Evolutionary conservation across 2,329 filamentous ascomycete genomes (phyloP).

Genomic region (Neonectria coccinea): DNA sequence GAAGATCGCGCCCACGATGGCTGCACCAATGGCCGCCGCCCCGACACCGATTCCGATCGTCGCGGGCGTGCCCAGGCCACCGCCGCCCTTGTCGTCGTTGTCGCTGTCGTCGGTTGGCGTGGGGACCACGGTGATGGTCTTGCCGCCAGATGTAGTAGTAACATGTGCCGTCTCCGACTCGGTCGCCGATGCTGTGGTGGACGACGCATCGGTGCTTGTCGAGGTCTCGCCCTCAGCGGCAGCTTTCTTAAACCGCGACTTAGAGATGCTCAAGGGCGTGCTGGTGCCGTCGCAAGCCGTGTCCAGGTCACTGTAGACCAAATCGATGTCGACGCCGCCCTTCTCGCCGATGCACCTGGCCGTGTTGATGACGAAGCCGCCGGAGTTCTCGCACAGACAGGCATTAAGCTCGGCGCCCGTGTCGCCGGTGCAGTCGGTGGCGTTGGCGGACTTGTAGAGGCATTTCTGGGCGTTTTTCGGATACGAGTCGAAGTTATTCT

Average conservation of each 20-base stretch:
- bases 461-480: constrained; percentile 53
- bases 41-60: constrained; percentile 57
- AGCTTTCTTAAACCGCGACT: constrained; percentile 55
- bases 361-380: constrained; percentile 60
- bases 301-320: constrained; percentile 58
- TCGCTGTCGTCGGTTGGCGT: constrained; percentile 25
- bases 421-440: constrained; percentile 55
- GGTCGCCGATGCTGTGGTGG: constrained; percentile 19
- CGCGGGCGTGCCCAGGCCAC: constrained; percentile 42
- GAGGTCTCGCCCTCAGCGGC: constrained; percentile 20
- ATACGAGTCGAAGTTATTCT: constrained; percentile 52
- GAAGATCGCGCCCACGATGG: constrained; percentile 41
- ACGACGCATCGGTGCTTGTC: constrained; percentile 10
- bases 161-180: constrained; percentile 12
- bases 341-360: constrained; percentile 59
- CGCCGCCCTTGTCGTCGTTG: constrained; percentile 20
- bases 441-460: constrained; percentile 55
- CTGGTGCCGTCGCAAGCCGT: constrained; percentile 58
- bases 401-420: constrained; percentile 57
- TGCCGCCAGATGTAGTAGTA: constrained; percentile 30
- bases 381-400: constrained; percentile 63
- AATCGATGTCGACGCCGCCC: constrained; percentile 51
- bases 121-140: constrained; percentile 26
- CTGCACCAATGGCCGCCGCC: constrained; percentile 47
- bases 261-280: constrained; percentile 57